A percentile compares a stretch with the other conserved stretches of the same genome.
phyloP scores from a whole-genome alignment of 148 eudicot genomes.

The Rhododendron simsii region DNA sequence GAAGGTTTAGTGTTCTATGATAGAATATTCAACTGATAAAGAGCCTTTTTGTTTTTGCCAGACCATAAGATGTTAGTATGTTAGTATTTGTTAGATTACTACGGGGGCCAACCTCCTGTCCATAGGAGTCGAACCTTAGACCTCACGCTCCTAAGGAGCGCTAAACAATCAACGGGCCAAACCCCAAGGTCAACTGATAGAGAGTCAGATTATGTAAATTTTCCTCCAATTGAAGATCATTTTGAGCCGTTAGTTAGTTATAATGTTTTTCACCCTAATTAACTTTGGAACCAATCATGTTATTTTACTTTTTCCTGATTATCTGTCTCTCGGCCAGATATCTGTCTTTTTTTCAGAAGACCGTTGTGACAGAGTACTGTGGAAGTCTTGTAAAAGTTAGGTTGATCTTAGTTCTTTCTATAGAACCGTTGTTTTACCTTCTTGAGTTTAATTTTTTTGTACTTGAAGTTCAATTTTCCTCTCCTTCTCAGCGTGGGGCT shows the following conservation, averaged over 20 bases:
- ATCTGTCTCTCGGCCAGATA: background rate
- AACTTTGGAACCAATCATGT: background rate
- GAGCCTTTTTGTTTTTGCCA: background rate
- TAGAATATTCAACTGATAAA: background rate
- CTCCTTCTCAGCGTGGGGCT: background rate
- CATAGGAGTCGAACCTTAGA: too few relatives aligned
- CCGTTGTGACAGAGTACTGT: background rate
- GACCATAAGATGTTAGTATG: too few relatives aligned
- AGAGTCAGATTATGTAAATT: background rate
- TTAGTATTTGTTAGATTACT: too few relatives aligned
- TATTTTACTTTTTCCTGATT: background rate
- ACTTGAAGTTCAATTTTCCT: background rate
- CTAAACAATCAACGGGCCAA: too few relatives aligned
- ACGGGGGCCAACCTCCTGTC: too few relatives aligned
- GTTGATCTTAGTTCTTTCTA: background rate
- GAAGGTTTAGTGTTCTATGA: background rate
- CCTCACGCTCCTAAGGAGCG: too few relatives aligned
- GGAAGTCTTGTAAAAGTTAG: background rate
- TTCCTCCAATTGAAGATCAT: background rate
- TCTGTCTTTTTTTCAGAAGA: background rate
- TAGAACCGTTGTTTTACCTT: background rate
- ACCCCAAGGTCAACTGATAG: too few relatives aligned
- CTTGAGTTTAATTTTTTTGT: background rate
- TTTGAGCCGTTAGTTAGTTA: background rate
- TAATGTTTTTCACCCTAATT: background rate